Conservation (phyloP, 2,329 filamentous ascomycete genomes). For the Triangularia setosa region DNA sequence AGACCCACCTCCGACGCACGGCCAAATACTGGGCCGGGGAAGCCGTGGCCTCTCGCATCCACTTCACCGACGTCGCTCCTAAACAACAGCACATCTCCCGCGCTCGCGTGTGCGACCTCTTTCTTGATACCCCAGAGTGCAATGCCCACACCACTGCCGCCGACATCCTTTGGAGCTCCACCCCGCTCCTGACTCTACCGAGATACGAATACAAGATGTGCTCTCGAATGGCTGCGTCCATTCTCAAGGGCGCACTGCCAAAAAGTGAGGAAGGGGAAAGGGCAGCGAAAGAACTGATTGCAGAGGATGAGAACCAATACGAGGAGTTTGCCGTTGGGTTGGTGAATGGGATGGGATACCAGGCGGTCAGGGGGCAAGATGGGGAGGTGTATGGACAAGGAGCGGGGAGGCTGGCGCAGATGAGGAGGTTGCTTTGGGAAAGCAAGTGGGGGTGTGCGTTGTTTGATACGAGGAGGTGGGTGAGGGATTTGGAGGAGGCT, state of each 20-base stretch:
- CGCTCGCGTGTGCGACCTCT: slow-evolving; percentile 87
- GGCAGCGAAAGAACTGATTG: slow-evolving; percentile 73
- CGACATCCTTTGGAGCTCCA: slow-evolving; percentile 94
- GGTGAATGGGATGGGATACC: slow-evolving; percentile 61
- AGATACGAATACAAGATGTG: slow-evolving; percentile 99
- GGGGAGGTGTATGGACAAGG: slow-evolving; percentile 45
- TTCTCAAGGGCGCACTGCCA: slow-evolving; percentile 83
- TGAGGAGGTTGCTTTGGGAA: slow-evolving; percentile 78
- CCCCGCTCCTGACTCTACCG: slow-evolving; percentile 83
- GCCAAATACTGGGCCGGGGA: slow-evolving; percentile 79
- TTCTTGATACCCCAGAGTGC: slow-evolving; percentile 95
- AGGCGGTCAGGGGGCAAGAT: slow-evolving; percentile 29
- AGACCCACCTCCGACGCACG: slow-evolving; percentile 76
- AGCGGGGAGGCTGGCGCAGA: slow-evolving; percentile 67
- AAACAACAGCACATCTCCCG: slow-evolving; percentile 92
- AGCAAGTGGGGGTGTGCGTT: slow-evolving; percentile 81
- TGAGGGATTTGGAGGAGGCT: slow-evolving; percentile 79
- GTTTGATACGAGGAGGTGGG: slow-evolving; percentile 91
- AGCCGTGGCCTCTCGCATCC: slow-evolving; percentile 78
- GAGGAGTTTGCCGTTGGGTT: slow-evolving; percentile 71
- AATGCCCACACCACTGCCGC: slow-evolving; percentile 97
- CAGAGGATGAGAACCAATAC: slow-evolving; percentile 74
- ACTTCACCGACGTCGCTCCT: slow-evolving; percentile 95
- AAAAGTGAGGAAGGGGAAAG: slow-evolving; percentile 61
- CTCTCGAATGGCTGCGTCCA: slow-evolving; percentile 94